Base-by-base conservation (phyloP, 768 basidiomycete species). In the Tulasnella sp. region DNA sequence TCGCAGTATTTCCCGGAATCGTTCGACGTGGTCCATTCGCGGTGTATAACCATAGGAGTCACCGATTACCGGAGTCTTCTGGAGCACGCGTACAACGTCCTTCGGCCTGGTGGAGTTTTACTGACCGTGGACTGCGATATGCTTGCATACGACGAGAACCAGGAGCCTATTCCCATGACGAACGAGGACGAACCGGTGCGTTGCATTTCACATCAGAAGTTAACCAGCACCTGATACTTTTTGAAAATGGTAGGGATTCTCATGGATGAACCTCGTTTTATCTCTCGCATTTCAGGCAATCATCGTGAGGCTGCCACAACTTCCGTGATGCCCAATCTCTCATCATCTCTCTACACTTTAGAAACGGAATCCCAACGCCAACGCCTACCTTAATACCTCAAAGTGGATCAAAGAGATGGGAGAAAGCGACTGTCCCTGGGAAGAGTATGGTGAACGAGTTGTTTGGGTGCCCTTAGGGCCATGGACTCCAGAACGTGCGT, bases 21-120 rank as follows among this genome's bases (percentile, higher is more conserved):
- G 28, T 78, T 78, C 42, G 60, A 78, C 28, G 77, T 78, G 18
- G 77, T 78, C 5, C 77, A 78, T 72, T 31, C 7, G n/a, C 77
- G 77, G 6, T 37, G 41, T 16, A 78, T 78, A 9, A 42, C 77
- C 41, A 60, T 42, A 2, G 77, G 77, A 4, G 40, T 78, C 22
- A 78, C 77, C 1, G 54, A 64, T 54, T 78, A 78, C 22, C 31
- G 40, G 3, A 40, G 34, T 20, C 69, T 78, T 3, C 14, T 78
- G 14, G 37, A 28, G 12, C 28, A 78, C 2, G 37, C 60, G 16
- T 50, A 50, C 28, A 78, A 60, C 77, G 60, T 72, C 9, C 69
- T 78, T 48, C 54, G 69, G 2, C 77, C 77, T 3, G 77, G 58
- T 6, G 77, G 77, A 24, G 77, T 78, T 22, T 40, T 58, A 11